These are phyloP conservation scores for Coniophora puteana DNA, from an alignment of 1,284 basidiomycete genomes.

Conservation along the genomic window DNA sequence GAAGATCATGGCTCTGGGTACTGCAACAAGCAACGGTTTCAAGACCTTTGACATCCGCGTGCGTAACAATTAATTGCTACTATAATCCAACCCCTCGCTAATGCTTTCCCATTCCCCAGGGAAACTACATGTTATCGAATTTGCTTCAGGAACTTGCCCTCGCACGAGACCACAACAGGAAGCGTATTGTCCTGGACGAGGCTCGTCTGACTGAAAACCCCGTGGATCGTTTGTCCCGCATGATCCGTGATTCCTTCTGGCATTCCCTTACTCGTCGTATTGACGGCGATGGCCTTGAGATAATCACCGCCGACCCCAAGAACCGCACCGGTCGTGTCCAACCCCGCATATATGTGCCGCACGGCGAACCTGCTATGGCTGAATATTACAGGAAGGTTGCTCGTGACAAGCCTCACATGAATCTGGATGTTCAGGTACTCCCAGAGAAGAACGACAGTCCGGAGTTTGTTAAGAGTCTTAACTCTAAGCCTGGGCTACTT, in stretches of 20 bases:
- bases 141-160: conserved; percentile 98
- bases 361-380: conserved; percentile 89
- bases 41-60: conserved; percentile 95
- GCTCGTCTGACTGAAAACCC: conserved; percentile 95
- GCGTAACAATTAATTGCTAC: conserved; percentile 27
- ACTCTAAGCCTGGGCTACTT: conserved; percentile 90
- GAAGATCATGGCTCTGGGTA: conserved; percentile 94
- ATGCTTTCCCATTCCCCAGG: conserved; percentile 42
- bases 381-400: conserved; percentile 88
- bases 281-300: conserved; percentile 95
- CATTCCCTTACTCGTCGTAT: conserved; percentile 95
- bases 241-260: conserved; percentile 99
- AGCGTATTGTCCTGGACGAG: conserved; percentile 97
- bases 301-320: conserved; percentile 96
- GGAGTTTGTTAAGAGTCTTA: conserved; percentile 87
- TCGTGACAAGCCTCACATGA: conserved; percentile 83
- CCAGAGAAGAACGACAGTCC: conserved; percentile 86
- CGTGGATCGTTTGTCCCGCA: conserved; percentile 92
- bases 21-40: conserved; percentile 96
- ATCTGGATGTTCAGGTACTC: conserved; percentile 87
- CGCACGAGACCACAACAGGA: conserved; percentile 92
- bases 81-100: conserved; percentile 6
- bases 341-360: conserved; percentile 92
- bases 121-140: conserved; percentile 98
- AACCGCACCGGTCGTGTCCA: conserved; percentile 84